Evolutionary conservation across 805 yeast species (phyloP).

Genomic region (Myxozyma kluyveri): DNA sequence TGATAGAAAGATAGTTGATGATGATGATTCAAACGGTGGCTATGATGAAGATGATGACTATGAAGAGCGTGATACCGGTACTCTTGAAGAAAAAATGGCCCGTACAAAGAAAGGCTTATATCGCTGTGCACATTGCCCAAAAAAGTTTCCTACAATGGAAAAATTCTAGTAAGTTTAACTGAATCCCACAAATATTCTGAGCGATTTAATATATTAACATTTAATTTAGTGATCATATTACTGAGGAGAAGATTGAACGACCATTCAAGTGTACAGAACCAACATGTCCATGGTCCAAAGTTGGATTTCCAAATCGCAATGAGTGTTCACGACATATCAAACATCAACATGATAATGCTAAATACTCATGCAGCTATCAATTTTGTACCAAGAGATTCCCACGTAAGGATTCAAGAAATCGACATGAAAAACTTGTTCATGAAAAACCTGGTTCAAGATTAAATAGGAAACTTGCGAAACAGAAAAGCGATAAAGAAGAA

Average conservation of each 20-base stretch:
- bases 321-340: slow-evolving; percentile 41
- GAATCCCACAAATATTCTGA: no score
- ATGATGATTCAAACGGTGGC: no score
- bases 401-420: slow-evolving; percentile 39
- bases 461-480: slow-evolving; percentile 37
- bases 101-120: slow-evolving; percentile 42
- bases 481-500: slow-evolving; percentile 23
- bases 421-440: slow-evolving; percentile 42
- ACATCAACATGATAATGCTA: slow-evolving; percentile 33
- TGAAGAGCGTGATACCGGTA: neutral
- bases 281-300: slow-evolving; percentile 45
- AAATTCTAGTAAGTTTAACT: slow-evolving; percentile 32
- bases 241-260: slow-evolving; percentile 37
- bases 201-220: neutral
- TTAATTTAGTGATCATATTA: slow-evolving; percentile 40
- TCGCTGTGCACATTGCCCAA: slow-evolving; percentile 43
- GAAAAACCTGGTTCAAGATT: slow-evolving; percentile 44
- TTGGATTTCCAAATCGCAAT: slow-evolving; percentile 42
- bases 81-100: slow-evolving; percentile 12
- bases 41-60: slow-evolving; percentile 5
- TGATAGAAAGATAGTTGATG: no score
- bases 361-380: slow-evolving; percentile 27
- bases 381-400: slow-evolving; percentile 32
- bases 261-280: slow-evolving; percentile 39
- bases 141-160: slow-evolving; percentile 36